Conservation (phyloP, 768 basidiomycete genomes). For the Kwoniella heveanensis region DNA sequence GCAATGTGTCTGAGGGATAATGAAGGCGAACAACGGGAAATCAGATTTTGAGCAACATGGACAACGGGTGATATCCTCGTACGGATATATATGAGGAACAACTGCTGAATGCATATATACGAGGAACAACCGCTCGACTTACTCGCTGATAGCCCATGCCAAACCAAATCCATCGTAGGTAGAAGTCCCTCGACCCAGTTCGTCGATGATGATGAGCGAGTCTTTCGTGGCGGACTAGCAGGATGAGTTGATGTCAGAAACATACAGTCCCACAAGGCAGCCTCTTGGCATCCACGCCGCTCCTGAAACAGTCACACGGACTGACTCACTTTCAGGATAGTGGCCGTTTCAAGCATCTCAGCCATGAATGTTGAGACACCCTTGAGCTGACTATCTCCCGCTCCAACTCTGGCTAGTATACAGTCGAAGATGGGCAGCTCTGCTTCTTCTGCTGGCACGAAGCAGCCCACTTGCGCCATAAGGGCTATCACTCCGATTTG, state of each 20-base stretch:
- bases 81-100: too few relatives aligned
- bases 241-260: background rate
- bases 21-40: too few relatives aligned
- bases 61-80: too few relatives aligned
- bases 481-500: conserved; percentile 91
- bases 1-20: conserved; percentile 76
- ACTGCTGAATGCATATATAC: too few relatives aligned
- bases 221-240: conserved; percentile 84
- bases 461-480: conserved; percentile 94
- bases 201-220: conserved; percentile 95
- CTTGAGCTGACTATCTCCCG: conserved; percentile 95
- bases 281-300: too few relatives aligned
- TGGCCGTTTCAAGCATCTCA: conserved; percentile 98
- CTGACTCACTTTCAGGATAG: conserved; percentile 80
- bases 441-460: conserved; percentile 88
- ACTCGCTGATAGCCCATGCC: conserved; percentile 99
- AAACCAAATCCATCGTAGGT: conserved; percentile 97
- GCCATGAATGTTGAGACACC: conserved; percentile 99
- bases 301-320: too few relatives aligned
- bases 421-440: conserved; percentile 91
- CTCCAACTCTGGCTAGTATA: conserved; percentile 90
- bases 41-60: too few relatives aligned
- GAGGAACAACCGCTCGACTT: conserved; percentile 37
- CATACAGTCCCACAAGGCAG: background rate
- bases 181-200: conserved; percentile 91